A percentile compares a stretch with the other conserved stretches of the same genome.
phyloP scores from a whole-genome alignment of 352 stramenopile genomes.

The Globisporangium iwayamae region DNA sequence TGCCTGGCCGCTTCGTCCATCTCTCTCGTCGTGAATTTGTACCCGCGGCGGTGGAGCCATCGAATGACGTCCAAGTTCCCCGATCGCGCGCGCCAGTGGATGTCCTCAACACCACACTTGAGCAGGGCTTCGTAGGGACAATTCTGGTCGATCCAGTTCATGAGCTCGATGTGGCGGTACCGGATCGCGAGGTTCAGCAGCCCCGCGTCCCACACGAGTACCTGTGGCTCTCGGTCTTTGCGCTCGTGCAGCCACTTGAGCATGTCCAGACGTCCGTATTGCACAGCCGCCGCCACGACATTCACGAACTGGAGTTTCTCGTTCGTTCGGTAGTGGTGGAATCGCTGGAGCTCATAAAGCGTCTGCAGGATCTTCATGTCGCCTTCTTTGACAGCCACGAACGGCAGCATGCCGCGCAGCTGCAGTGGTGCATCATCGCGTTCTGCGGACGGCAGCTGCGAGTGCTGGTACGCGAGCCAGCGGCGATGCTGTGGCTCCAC shows the following conservation, averaged over 20 bases:
- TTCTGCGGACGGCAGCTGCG: background rate
- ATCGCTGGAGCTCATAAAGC: background rate
- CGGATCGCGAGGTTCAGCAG: constrained; percentile 2
- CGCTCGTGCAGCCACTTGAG: constrained; percentile 7
- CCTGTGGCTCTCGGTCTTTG: background rate
- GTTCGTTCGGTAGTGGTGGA: background rate
- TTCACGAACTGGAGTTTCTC: background rate
- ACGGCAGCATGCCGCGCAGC: constrained; percentile 3
- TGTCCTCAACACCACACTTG: background rate
- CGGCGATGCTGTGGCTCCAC: constrained; percentile 1
- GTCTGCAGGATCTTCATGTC: constrained; percentile 1
- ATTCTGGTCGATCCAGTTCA: constrained; percentile 3
- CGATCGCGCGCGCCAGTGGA: constrained; percentile 3
- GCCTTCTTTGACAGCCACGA: background rate
- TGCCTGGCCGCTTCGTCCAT: constrained; percentile 10
- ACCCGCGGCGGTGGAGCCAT: constrained; percentile 3
- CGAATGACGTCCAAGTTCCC: background rate
- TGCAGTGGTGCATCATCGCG: background rate
- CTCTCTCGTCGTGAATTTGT: constrained; percentile 3
- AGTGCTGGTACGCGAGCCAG: constrained; percentile 4
- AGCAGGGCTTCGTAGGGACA: background rate
- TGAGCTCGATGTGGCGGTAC: constrained; percentile 3
- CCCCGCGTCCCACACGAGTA: background rate
- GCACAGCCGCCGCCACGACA: background rate
- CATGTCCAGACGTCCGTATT: constrained; percentile 6